phyloP scores from a whole-genome alignment of 1,284 basidiomycete species.

The Tilletia setariae region DNA sequence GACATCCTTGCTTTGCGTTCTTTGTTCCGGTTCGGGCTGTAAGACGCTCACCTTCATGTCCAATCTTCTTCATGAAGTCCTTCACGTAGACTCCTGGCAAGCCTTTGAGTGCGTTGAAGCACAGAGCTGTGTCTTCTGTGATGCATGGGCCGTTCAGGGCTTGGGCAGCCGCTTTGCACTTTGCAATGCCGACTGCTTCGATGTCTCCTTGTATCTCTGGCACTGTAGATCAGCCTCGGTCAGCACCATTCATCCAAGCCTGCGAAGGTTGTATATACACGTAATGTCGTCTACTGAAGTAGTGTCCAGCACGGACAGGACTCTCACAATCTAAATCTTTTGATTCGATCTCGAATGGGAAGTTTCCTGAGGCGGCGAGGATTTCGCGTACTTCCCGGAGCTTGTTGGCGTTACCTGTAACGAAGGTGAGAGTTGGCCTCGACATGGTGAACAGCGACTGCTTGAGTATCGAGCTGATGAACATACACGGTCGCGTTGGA shows the following conservation, averaged over 20 bases:
- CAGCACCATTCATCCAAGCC: no score
- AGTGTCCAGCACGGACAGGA: no score
- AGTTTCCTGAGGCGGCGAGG: slow-evolving; percentile 55
- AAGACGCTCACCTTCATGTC: slow-evolving; percentile 23
- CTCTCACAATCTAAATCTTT: slow-evolving; percentile 7
- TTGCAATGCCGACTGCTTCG: slow-evolving; percentile 81
- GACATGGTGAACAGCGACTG: no score
- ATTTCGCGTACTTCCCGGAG: slow-evolving; percentile 81
- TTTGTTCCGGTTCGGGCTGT: no score
- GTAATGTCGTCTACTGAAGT: no score
- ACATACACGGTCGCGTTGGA: no score
- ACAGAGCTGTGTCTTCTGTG: slow-evolving; percentile 93
- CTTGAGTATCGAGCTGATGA: no score
- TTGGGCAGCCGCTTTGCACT: slow-evolving; percentile 79
- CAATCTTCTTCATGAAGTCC: slow-evolving; percentile 56
- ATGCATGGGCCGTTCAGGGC: slow-evolving; percentile 81
- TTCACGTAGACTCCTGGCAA: slow-evolving; percentile 98
- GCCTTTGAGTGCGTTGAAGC: slow-evolving; percentile 80
- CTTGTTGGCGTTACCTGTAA: slow-evolving; percentile 93
- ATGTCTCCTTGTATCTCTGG: slow-evolving; percentile 93
- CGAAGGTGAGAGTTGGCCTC: slow-evolving; percentile 61
- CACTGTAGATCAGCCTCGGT: no score
- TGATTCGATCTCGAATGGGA: slow-evolving; percentile 13
- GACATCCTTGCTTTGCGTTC: not conserved
- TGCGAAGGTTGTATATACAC: no score